These are phyloP conservation scores for Beauveria sp. DNA, from an alignment of 2,329 filamentous ascomycete genomes.

Conservation along the genomic window DNA sequence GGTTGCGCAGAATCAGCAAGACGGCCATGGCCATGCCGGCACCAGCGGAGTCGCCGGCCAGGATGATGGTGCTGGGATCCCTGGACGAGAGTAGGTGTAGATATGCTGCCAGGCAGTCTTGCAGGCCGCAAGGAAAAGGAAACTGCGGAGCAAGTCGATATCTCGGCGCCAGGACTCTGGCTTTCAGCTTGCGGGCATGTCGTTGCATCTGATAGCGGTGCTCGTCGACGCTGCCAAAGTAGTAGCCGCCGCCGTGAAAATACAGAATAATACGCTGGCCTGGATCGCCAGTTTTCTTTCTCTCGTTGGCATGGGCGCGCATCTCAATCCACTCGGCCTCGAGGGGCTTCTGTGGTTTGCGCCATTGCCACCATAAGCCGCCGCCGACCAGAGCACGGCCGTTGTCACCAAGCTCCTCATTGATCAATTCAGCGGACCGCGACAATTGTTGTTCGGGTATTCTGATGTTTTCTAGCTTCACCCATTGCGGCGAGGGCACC, in stretches of 20 bases:
- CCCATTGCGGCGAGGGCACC: conserved; percentile 85
- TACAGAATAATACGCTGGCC: conserved; percentile 82
- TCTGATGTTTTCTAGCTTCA: conserved; percentile 63
- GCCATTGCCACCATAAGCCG: conserved; percentile 84
- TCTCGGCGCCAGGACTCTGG: conserved; percentile 74
- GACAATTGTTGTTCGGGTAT: conserved; percentile 59
- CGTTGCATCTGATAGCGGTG: conserved; percentile 98
- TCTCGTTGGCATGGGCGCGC: conserved; percentile 63
- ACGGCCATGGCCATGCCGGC: conserved; percentile 81
- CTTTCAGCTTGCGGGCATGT: conserved; percentile 88
- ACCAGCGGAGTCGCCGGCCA: conserved; percentile 90
- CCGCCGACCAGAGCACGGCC: conserved; percentile 74
- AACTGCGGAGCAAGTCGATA: conserved; percentile 91
- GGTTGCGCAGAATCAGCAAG: conserved; percentile 74
- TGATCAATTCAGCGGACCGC: conserved; percentile 59
- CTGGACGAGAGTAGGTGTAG: conserved; percentile 71
- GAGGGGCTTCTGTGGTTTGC: conserved; percentile 56
- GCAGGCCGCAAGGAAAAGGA: conserved; percentile 86
- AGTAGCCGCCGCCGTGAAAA: conserved; percentile 90
- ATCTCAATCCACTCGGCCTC: conserved; percentile 96
- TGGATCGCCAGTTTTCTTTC: conserved; percentile 52
- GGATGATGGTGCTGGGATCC: conserved; percentile 70
- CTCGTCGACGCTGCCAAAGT: conserved; percentile 90
- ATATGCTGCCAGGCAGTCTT: conserved; percentile 85
- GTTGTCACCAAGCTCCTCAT: conserved; percentile 66